Base-by-base conservation (phyloP, 345 rosid genomes). In the Boechera stricta region DNA sequence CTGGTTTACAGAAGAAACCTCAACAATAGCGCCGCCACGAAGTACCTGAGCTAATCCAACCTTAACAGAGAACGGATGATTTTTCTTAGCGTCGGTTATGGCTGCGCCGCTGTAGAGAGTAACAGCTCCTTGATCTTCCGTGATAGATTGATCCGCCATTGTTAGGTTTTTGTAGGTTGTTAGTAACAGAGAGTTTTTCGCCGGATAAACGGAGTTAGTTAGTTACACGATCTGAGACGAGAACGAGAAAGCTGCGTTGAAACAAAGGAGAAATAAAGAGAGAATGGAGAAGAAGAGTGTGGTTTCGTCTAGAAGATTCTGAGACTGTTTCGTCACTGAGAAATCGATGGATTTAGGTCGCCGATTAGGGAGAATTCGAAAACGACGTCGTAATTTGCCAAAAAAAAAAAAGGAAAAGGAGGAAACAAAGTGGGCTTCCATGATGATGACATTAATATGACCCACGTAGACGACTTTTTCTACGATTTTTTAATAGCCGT, bases 21-120 rank as follows among this genome's bases (percentile, higher is more conserved):
- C 85, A 58, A 91, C 57, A 71, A 86, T 64, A 32, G 80, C 90
- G 68, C 92, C 93, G 28, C 93, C 92, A 32, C 88, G 89, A 31
- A 91, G 90, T 53, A 85, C 82, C 64, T 91, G 91, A 62, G 91
- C 83, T 35, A 89, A 39, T 10, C 88, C 90, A 5, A 82, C 89
- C 79, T 89, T 88, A 67, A 87, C 80, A 10, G 89, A 87, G 71
- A 81, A 85, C 0, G 82, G 71, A 53, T 79, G 74, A 49, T 58
- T 82, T 77, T 59, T 91, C 84, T 82, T 86, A 26, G 89, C 66
- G 58, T 90, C 96, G 29, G 89, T 67, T 24, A 86, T 77, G 44
- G 87, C 83, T 48, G 79, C 68, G 51, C 82, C 77, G 76, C 70
- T 75, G 76, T 79, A 79, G 63, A 79, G n/a, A 68, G 79, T 79